phyloP scores from a whole-genome alignment of 2,329 filamentous ascomycete genomes.

The Biscogniauxia mediterranea region DNA sequence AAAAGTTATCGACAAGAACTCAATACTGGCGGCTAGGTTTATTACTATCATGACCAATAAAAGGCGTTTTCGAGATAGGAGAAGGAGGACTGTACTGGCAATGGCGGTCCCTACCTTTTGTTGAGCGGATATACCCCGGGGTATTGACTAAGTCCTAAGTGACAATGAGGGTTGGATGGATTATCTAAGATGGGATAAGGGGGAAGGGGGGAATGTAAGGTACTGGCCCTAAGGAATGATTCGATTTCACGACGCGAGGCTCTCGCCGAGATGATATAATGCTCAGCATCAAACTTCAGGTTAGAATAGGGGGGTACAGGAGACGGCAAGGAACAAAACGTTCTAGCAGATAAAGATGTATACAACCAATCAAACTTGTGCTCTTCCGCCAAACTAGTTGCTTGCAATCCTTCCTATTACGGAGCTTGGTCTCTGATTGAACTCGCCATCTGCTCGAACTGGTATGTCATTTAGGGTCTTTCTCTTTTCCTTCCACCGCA shows the following conservation, averaged over 20 bases:
- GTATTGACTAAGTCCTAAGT: not conserved
- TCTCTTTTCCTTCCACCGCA: not conserved
- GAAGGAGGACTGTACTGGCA: not conserved
- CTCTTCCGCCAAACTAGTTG: not conserved
- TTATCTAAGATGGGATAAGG: not conserved
- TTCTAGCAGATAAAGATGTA: not conserved
- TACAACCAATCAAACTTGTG: not conserved
- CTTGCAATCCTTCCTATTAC: not conserved
- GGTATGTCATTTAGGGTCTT: not conserved
- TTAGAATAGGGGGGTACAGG: not conserved
- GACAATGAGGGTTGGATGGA: not conserved
- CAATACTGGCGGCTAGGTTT: not conserved
- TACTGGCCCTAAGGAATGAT: not conserved
- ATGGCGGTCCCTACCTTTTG: not conserved
- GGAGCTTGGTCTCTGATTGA: not conserved
- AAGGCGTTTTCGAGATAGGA: not conserved
- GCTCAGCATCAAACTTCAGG: not conserved
- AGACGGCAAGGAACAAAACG: not conserved
- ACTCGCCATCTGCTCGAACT: not conserved
- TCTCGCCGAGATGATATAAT: not conserved
- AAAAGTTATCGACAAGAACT: not conserved
- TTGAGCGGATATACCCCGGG: conserved; percentile 9
- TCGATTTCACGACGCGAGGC: not conserved
- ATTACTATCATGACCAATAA: not conserved
- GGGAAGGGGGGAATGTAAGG: too few species aligned